Evolutionary conservation across 495 filamentous ascomycete genomes (phyloP), one percentile per base, ranked within the genome.

Genomic region (Penicillium turbatum): DNA sequence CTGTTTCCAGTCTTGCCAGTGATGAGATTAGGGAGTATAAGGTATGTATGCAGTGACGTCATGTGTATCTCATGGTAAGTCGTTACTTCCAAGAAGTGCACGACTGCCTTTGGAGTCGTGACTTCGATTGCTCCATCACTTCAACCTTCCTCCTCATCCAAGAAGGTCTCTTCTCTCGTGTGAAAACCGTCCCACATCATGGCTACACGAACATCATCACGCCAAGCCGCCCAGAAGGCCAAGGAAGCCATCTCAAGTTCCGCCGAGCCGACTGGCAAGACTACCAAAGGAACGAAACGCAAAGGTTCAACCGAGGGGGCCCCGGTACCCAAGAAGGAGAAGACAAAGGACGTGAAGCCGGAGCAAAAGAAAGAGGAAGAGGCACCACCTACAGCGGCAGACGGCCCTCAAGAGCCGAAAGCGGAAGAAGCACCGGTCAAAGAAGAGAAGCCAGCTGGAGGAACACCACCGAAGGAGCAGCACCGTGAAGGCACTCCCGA

Each of bases 221-320:
- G 74, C 21, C 67, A 70, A 35, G 74, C 74, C 10, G 73, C 74
- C 16, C 66, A 67, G 44, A 77, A 76, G 51, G 74, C 74, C 6
- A 77, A 77, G 43, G 66, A 76, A 50, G 72, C 72, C 24, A 73
- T 77, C 24, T 43, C 66, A 15, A 51, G 53, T 15, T 51, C 62
- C 16, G 59, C 61, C 10, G 67, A 71, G 36, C 51, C 43, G 13
- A 64, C 64, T 40, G 59, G 54, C 10, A 59, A 53, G 43, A 51
- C 59, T 15, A 17, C 56, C 26, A 54, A 62, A 19, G 66, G 65
- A 19, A 48, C 60, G 5, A 77, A 77, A 42, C 74, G 73, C 26
- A 76, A 73, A 45, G 65, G 55, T 19, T 40, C 53, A 6, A 32
- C 53, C 0, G 52, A 67, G 21, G 70, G 68, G 6, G 60, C 51